Base-by-base conservation (phyloP, 2,329 filamentous ascomycete genomes). In the Penicillium sp. region DNA sequence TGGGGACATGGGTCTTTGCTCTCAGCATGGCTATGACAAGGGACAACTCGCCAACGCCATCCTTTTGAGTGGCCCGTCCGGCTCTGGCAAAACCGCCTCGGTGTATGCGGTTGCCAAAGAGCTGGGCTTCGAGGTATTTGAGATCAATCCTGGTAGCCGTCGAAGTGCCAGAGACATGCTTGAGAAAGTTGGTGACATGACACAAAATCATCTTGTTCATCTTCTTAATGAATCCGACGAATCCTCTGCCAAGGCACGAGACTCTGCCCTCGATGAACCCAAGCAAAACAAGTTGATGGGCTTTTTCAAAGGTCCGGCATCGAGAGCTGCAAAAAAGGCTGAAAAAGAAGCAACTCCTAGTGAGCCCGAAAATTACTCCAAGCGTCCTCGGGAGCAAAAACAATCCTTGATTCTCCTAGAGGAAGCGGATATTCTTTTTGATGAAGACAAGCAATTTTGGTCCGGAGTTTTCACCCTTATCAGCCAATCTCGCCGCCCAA, bases 371-470 rank as follows among this genome's bases (percentile, higher is more conserved):
- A 60, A 49, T 18, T 58, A 60, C 18, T 54, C 72, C 56, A 81
- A 82, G 61, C 54, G 56, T 1, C 23, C 59, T 26, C 64, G 69
- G 25, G 71, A 77, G 25, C 93, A 97, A 71, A 96, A 95, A 66
- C 94, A 99, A 73, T 97, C 93, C 0, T 78, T 99, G 20, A 97
- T 99, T 58, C 79, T 99, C 2, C 80, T 99, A 1, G 94, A 99
- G 73, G 94, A 99, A 73, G 91, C 91, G 0, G 95, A 99, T 68
- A 77, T 97, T 15, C 81, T 99, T 1, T 99, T 94, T 70, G 92
- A 96, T 51, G 93, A 97, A 70, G 94, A 99, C 71, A 93, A 91
- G 72, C 88, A 93, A 59, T 99, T 99, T 68, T 99, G 94, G 94
- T 75, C 82, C 1, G 94, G 90, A 0, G 83, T 97, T 4, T 79